Base-by-base conservation (phyloP, 257 asterid genomes). In the Fraxinus anomala region DNA sequence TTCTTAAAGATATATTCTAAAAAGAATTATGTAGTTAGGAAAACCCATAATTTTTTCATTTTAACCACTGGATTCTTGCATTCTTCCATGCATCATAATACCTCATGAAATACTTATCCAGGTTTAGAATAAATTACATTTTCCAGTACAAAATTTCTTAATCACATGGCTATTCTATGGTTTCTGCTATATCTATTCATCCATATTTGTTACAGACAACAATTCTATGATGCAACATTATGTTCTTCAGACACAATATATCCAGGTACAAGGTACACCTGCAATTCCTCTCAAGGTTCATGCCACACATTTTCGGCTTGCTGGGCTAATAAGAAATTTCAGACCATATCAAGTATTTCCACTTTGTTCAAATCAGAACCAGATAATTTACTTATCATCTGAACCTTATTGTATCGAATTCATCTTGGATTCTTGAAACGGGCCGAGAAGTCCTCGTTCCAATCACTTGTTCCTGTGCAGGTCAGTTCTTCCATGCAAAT, bases 391-490 rank as follows among this genome's bases (percentile, higher is more conserved):
- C 85, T 85, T 8, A 68, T 73, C 6, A 30, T 80, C 16, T 42
- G 10, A 92, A 89, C 70, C 4, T 33, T 33, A 87, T 85, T 16
- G 80, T 80, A 7, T 70, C 87, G 0, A 21, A 74, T 23, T 4
- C 89, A 5, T 39, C 39, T 6, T 80, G 81, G 31, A 23, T 83
- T 68, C 96, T 91, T 34, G 77, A 72, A 37, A 12, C 81, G 2
- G 91, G 91, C 2, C 82, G 84, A 39, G 94, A 89, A 66, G 83
- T 89, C 8, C 84, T 92, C 23, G 79, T 91, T 16, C 96, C 95
- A 5, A 37, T 89, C 77, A 67, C 13, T 3, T 92, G 96, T 54
- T 87, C 90, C 0, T 88, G 96, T 75, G 39, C 70, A 6, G 85
- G 78, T 30, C 63, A 40, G n/a, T 89, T 84, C 82, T 87, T 79